Percentiles rank a stretch among this genome's conserved stretches.
phyloP scores from a whole-genome alignment of 805 yeast species.

The Saccharomyces paradoxus region DNA sequence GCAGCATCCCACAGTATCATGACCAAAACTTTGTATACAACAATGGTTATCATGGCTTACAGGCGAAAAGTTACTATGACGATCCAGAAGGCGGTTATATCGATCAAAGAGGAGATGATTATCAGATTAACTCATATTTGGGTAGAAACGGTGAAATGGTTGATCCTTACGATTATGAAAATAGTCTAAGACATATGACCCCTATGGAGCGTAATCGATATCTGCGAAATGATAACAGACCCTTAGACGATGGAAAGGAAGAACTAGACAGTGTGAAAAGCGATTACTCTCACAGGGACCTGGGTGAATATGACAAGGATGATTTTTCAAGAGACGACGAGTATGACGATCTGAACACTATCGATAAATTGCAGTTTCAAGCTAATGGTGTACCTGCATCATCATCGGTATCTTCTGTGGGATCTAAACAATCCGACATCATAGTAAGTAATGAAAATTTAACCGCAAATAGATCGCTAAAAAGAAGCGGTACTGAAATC shows the following conservation, averaged over 20 bases:
- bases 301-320: slow-evolving; percentile 20
- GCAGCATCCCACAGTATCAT: not conserved
- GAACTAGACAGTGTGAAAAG: not conserved
- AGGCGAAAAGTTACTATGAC: slow-evolving; percentile 1
- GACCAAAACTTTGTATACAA: not conserved
- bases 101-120: slow-evolving; percentile 31
- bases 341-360: slow-evolving; percentile 15
- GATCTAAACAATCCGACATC: slow-evolving; percentile 1
- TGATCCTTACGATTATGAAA: slow-evolving; percentile 23
- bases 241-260: not conserved
- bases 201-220: slow-evolving; percentile 1
- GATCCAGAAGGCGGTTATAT: slow-evolving; percentile 24
- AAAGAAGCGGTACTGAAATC: slow-evolving; percentile 21
- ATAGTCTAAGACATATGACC: not conserved
- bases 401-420: slow-evolving; percentile 7
- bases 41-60: slow-evolving; percentile 1
- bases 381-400: slow-evolving; percentile 9
- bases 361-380: slow-evolving; percentile 6
- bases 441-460: slow-evolving; percentile 2
- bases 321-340: not conserved
- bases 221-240: not conserved
- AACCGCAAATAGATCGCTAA: slow-evolving; percentile 4
- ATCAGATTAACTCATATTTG: slow-evolving; percentile 28
- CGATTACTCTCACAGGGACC: slow-evolving; percentile 13
- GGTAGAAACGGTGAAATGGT: slow-evolving; percentile 31